A percentile compares a stretch with the other conserved stretches of the same genome.
These are phyloP conservation scores for Corinectria fuckeliana DNA, from an alignment of 2,329 filamentous ascomycete species.

Conservation along the genomic window DNA sequence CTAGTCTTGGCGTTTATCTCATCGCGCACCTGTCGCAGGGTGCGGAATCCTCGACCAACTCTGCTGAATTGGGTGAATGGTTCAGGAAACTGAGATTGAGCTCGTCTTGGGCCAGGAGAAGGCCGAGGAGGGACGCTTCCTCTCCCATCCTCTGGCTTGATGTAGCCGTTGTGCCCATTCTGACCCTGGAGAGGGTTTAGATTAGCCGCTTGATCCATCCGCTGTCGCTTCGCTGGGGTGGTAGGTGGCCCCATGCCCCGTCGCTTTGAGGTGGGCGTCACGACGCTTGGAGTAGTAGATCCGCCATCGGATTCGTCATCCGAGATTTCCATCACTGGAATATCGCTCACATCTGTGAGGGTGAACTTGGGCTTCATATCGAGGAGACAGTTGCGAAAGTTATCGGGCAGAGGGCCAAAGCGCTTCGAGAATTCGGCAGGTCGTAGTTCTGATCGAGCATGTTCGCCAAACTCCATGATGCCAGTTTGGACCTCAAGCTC, in stretches of 20 bases:
- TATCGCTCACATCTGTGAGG: slow-evolving; percentile 47
- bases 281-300: slow-evolving; percentile 27
- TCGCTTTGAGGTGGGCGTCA: slow-evolving; percentile 41
- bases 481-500: slow-evolving; percentile 68
- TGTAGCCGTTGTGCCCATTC: slow-evolving; percentile 22
- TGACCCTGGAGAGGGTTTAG: slow-evolving; percentile 9
- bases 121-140: slow-evolving; percentile 26
- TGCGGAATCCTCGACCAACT: slow-evolving; percentile 51
- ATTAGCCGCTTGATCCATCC: slow-evolving; percentile 27
- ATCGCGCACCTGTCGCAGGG: slow-evolving; percentile 57
- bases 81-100: slow-evolving; percentile 33
- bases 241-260: slow-evolving; percentile 33
- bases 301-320: slow-evolving; percentile 48
- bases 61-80: slow-evolving; percentile 50
- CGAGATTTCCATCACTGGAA: slow-evolving; percentile 47
- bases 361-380: slow-evolving; percentile 55
- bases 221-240: slow-evolving; percentile 46
- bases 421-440: slow-evolving; percentile 50
- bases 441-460: slow-evolving; percentile 56
- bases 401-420: slow-evolving; percentile 55
- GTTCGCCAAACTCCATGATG: slow-evolving; percentile 62
- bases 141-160: slow-evolving; percentile 50
- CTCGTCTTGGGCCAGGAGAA: slow-evolving; percentile 19
- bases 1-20: slow-evolving; percentile 62
- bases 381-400: slow-evolving; percentile 58